These are phyloP conservation scores for Tolypocladium inflatum DNA, from an alignment of 2,329 filamentous ascomycete genomes.

Conservation along the genomic window DNA sequence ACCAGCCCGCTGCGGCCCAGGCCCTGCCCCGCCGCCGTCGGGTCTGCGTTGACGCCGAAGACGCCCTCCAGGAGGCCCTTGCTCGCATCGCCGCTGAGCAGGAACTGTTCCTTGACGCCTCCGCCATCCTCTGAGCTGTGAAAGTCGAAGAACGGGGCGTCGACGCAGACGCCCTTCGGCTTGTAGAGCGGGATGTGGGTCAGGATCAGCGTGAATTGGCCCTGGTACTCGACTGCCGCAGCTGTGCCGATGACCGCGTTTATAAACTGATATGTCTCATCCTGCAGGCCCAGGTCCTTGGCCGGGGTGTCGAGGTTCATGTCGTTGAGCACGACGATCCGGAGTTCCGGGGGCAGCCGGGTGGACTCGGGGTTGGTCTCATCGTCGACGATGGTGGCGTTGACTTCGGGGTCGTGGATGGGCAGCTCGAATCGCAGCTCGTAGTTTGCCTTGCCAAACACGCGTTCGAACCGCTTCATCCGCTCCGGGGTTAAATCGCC, in stretches of 20 bases:
- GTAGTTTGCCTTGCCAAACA: slow-evolving; percentile 86
- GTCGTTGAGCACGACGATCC: slow-evolving; percentile 79
- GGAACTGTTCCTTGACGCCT: slow-evolving; percentile 83
- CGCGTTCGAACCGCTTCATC: slow-evolving; percentile 69
- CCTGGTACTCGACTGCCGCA: slow-evolving; percentile 48
- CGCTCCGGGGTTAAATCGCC: slow-evolving; percentile 76
- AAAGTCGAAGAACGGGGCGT: slow-evolving; percentile 75
- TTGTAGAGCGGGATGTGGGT: slow-evolving; percentile 94
- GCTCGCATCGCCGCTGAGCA: slow-evolving; percentile 65
- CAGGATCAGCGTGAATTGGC: slow-evolving; percentile 71
- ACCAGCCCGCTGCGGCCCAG: slow-evolving; percentile 67
- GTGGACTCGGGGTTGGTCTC: slow-evolving; percentile 34
- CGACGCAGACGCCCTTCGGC: slow-evolving; percentile 68
- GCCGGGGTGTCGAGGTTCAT: slow-evolving; percentile 90
- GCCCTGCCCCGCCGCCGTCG: slow-evolving; percentile 48
- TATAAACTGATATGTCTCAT: slow-evolving; percentile 68
- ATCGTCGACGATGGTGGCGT: slow-evolving; percentile 31
- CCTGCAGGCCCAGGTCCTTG: slow-evolving; percentile 55
- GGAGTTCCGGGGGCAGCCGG: slow-evolving; percentile 56
- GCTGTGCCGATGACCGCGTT: slow-evolving; percentile 58
- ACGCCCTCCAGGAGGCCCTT: slow-evolving; percentile 74
- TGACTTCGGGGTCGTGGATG: slow-evolving; percentile 25
- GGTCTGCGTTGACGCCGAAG: slow-evolving; percentile 63
- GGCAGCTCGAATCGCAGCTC: slow-evolving; percentile 66
- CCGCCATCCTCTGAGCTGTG: slow-evolving; percentile 55